Base-by-base conservation (phyloP, 129 eudicot genomes). In the Dittrichia graveolens region DNA sequence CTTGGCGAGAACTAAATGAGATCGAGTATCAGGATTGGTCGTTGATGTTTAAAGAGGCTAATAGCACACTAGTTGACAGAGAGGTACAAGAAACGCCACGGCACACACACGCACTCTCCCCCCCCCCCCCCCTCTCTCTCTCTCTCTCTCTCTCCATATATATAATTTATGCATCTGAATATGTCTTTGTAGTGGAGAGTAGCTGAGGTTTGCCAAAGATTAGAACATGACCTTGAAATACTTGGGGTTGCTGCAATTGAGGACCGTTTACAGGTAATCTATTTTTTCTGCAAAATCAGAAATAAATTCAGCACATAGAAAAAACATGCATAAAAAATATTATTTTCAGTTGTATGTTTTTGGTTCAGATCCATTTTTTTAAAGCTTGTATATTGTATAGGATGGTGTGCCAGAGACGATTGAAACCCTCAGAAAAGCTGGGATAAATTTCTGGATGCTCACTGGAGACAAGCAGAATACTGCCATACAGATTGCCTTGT, bases 211-310 rank as follows among this genome's bases (percentile, higher is more conserved):
- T 94, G 99, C 86, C 91, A 94, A 81, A 81, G 88, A 79, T 74
- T 94, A 80, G 99, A 94, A 82, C 89, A 79, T 71, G 89, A 86
- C 58, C 81, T 94, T 47, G 91, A 94, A 72, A 83, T 94, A 64
- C 96, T 94, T 71, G 99, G 99, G 69, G 97, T 94, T 62, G 96
- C 96, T 76, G 99, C 99, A 40, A 94, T 94, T 73, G 99, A 94
- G 81, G 99, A 94, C 81, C 96, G 92, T 47, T 82, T 94, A 49
- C 99, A 94, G 99, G 99, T 84, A 38, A 24, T 68, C n/a, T 24
- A 43, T 64, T 37, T 55, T 58, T 44, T 62, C 3, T 63, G 35
- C 52, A 46, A 53, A 67, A 16, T 47, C 46, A 12, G 19, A 42
- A 39, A 39, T 14, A 31, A 48, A 15, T 47, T 53, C 44, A 6